Base-by-base conservation (phyloP, 148 eudicot species). In the Nyssa sinensis region DNA sequence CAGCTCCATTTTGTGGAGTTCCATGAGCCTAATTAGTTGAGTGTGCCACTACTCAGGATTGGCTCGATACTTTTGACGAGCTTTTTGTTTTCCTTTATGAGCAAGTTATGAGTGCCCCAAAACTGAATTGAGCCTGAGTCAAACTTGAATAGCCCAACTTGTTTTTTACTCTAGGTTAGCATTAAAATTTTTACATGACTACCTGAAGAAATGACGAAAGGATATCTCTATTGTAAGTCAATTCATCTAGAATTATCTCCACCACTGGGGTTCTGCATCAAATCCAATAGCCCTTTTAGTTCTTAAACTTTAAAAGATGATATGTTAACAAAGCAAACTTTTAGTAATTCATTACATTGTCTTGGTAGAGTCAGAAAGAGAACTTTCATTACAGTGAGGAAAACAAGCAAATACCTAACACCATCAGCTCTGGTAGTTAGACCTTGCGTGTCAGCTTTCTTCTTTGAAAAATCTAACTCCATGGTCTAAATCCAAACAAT, bases 221-320 rank as follows among this genome's bases (percentile, higher is more conserved):
- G n/a, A 80, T 47, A 59, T 83, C 87, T 80, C 69, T 79, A 35
- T 90, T 68, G 72, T 95, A 92, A 28, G 87, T 79, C 69, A 95
- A 91, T 73, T 88, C 94, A 81, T 95, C 97, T 73, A 90, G 74
- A 71, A 95, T 89, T 69, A 88, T 81, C 75, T 92, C 99, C 71
- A 82, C 41, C 28, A 83, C 85, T 25, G 96, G 88, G 64, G 87
- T 71, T 83, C 97, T 95, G 89, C 81, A 81, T 27, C 74, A 87
- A 55, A 34, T 66, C 47, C 64, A 77, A 62, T 33, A 59, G 44
- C 65, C 16, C 32, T n/a, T 62, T 11, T 44, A 8, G 47, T 62
- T 23, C 32, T 47, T 59, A 19, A n/a, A 32, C 19, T 9, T n/a
- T 66, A 13, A 2, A 49, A 16, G 29, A 9, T 53, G 3, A 5